Conservation (phyloP, 495 filamentous ascomycete species). For the Platismatia glauca region DNA sequence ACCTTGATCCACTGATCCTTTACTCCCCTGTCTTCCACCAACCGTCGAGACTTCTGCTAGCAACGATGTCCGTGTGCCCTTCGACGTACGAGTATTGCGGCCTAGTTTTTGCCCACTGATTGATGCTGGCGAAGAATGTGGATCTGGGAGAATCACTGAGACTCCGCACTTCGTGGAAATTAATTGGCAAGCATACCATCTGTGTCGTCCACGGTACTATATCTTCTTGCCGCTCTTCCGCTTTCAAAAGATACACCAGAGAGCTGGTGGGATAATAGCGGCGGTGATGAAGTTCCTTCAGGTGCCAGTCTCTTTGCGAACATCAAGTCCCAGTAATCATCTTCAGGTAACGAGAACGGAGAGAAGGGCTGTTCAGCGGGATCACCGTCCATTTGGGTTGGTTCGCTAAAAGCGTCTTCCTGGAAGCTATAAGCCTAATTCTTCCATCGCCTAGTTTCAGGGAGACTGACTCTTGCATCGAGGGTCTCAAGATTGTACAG, state of each 20-base stretch:
- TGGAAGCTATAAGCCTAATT: slow-evolving; percentile 20
- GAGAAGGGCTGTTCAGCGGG: slow-evolving; percentile 45
- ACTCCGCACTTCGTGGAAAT: slow-evolving; percentile 8
- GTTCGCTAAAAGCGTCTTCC: slow-evolving; percentile 45
- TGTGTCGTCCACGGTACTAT: slow-evolving; percentile 44
- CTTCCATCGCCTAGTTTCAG: not conserved
- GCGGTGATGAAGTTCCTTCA: slow-evolving; percentile 49
- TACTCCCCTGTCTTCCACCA: slow-evolving; percentile 24
- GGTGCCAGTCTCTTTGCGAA: slow-evolving; percentile 55
- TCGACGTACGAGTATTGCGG: slow-evolving; percentile 31
- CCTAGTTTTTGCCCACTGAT: slow-evolving; percentile 37
- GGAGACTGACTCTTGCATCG: slow-evolving; percentile 62
- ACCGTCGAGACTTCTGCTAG: slow-evolving; percentile 36
- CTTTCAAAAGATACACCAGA: slow-evolving; percentile 20
- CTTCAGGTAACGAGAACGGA: slow-evolving; percentile 67
- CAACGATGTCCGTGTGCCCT: slow-evolving; percentile 35
- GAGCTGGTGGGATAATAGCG: slow-evolving; percentile 38
- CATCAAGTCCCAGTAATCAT: slow-evolving; percentile 69
- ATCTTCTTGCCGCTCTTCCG: slow-evolving; percentile 31
- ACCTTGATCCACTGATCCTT: slow-evolving; percentile 21
- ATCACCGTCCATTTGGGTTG: slow-evolving; percentile 54
- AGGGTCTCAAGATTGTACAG: slow-evolving; percentile 84
- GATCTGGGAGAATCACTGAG: slow-evolving; percentile 29
- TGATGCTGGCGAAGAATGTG: slow-evolving; percentile 41
- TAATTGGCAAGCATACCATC: slow-evolving; percentile 36